Percentiles rank a stretch among this genome's conserved stretches.
Conservation (phyloP, 192 early-diverging fungal genomes). For the Phycomyces nitens region DNA sequence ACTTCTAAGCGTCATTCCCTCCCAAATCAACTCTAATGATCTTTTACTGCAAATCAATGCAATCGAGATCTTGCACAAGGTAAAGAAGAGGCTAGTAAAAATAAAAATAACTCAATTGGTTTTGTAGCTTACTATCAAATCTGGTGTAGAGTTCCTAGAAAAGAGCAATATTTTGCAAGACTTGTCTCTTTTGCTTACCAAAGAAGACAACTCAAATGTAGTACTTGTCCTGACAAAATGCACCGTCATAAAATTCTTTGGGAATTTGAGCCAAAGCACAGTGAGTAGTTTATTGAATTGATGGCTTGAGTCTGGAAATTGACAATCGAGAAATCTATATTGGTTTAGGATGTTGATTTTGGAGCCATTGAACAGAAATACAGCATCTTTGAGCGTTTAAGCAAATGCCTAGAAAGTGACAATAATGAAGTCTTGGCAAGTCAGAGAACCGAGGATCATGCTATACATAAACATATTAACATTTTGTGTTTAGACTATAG, state of each 20-base stretch:
- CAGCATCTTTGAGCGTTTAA: constrained; percentile 15
- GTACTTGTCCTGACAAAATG: constrained; percentile 30
- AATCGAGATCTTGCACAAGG: constrained; percentile 44
- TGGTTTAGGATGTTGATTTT: constrained; percentile 18
- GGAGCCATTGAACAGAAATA: constrained; percentile 12
- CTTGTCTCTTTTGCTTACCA: constrained; percentile 26
- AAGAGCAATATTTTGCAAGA: constrained; percentile 31
- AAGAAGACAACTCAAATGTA: constrained; percentile 26
- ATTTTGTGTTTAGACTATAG: constrained; percentile 17
- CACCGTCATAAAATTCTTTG: constrained; percentile 48
- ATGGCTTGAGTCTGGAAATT: background rate
- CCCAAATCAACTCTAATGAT: constrained; percentile 37
- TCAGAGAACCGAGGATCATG: background rate
- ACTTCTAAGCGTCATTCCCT: constrained; percentile 29
- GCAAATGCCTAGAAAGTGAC: constrained; percentile 17
- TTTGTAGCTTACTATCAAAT: background rate
- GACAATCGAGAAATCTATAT: background rate
- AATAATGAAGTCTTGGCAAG: constrained; percentile 26
- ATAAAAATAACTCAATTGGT: background rate
- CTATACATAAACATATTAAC: background rate
- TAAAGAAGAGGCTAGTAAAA: constrained; percentile 8
- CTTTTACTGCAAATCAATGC: constrained; percentile 44
- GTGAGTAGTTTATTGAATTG: constrained; percentile 16
- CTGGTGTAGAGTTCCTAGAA: constrained; percentile 38
- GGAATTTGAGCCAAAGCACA: constrained; percentile 22